Evolutionary conservation across 805 yeast species (phyloP), one percentile per base, ranked within the genome.

Genomic region (Dipodascopsis tothii): DNA sequence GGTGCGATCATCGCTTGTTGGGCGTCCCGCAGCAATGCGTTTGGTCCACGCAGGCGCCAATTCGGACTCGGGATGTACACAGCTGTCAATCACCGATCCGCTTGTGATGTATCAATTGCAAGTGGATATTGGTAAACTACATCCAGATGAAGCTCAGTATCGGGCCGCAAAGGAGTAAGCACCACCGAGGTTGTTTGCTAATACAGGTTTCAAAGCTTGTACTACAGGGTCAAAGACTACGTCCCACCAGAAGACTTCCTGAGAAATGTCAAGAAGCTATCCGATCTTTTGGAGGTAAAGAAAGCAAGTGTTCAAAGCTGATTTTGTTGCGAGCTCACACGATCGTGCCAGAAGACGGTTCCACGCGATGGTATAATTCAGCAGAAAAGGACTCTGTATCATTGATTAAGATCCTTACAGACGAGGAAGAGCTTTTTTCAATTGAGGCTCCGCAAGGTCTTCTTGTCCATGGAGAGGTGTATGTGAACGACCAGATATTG

Each of bases 381-480:
- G 22, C 33, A 39, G 39, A 34, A 46, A 34, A 48, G 46, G 17
- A 32, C 38, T 30, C 36, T 30, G 37, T 25, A 38, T 75, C 74
- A 35, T 54, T 81, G 35, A 66, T 81, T 19, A 62, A 63, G 45
- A 69, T 69, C 6, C 56, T 81, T 19, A 68, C 76, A 0, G 81
- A 78, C 55, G 84, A 80, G 50, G 83, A 78, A 45, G 81, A 77
- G 50, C 57, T 80, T 25, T 54, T 61, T 3, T 66, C 73, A 42
- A 66, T 77, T 43, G 67, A 73, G 1, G 69, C 83, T 0, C 87
- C 87, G 0, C 80, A 73, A 44, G 88, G 88, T 0, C 61, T 81
- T 3, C 75, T 60, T 84, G 83, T 60, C 3, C 50, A 59, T 30
- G 64, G 63, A 6, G 63, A 57, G 32, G 63, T 59, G 54, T 42